These are phyloP conservation scores for Quercus dentata DNA, from an alignment of 306 rosid genomes.

Conservation along the genomic window DNA sequence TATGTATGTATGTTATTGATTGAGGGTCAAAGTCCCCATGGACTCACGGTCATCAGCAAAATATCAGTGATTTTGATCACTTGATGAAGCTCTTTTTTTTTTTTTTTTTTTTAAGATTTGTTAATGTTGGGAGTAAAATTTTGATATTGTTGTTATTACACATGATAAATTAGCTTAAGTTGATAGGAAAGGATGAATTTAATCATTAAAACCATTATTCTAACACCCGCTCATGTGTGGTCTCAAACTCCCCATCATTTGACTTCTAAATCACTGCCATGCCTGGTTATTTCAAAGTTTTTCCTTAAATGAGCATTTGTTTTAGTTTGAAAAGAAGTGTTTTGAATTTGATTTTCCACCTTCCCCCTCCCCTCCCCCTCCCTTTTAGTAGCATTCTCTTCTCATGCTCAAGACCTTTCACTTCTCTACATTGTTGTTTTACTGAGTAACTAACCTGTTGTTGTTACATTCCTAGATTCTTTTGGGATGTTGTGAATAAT, in stretches of 20 bases:
- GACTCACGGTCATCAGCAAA: not conserved
- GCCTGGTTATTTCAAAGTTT: not conserved
- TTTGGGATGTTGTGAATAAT: conserved; percentile 2
- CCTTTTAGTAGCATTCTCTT: not conserved
- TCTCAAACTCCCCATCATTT: too few relatives aligned
- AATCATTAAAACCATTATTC: too few relatives aligned
- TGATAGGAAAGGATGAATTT: too few relatives aligned
- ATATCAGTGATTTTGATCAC: not conserved
- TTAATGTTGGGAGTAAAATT: not conserved
- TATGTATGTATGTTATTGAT: not conserved
- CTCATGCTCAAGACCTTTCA: not conserved
- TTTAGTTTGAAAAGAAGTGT: not conserved
- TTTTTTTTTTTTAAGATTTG: too few relatives aligned
- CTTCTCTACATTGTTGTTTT: not conserved
- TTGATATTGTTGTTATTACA: not conserved
- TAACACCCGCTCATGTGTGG: too few relatives aligned
- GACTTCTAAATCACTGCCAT: not conserved
- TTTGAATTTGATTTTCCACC: not conserved
- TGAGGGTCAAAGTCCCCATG: not conserved
- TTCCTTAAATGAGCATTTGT: not conserved
- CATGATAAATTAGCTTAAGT: too few relatives aligned
- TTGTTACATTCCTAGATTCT: conserved; percentile 1
- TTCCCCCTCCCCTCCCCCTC: not conserved
- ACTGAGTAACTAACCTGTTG: not conserved
- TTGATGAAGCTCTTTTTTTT: not conserved